These are phyloP conservation scores for Gossypium thurberi DNA, from an alignment of 345 rosid species.

Conservation along the genomic window DNA sequence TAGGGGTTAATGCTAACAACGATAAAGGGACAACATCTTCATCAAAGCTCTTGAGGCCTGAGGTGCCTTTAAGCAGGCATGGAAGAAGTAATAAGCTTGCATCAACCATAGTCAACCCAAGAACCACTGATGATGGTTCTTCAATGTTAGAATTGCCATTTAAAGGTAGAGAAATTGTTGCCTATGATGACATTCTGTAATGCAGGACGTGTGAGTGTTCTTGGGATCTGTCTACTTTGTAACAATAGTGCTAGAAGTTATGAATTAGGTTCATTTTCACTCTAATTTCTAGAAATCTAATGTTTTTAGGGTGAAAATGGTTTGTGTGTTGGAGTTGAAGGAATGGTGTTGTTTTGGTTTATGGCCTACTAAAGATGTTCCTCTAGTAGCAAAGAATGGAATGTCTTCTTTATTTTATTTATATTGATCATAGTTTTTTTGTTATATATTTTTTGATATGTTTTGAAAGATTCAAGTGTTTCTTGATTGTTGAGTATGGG, in stretches of 20 bases:
- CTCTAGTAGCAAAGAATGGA: background rate
- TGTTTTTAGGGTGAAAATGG: background rate
- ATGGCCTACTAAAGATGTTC: background rate
- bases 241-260: background rate
- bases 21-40: constrained; percentile 32
- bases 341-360: background rate
- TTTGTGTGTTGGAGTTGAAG: background rate
- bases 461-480: constrained; percentile 2
- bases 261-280: background rate
- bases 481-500: background rate
- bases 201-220: background rate
- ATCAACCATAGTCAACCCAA: constrained; percentile 61
- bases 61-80: constrained; percentile 31
- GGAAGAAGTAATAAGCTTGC: constrained; percentile 52
- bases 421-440: background rate
- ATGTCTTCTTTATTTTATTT: background rate
- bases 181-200: constrained; percentile 73
- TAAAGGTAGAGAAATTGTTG: constrained; percentile 58
- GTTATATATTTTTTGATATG: background rate
- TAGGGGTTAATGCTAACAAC: constrained; percentile 32
- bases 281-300: background rate
- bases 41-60: constrained; percentile 66
- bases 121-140: constrained; percentile 15
- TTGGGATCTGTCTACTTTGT: constrained; percentile 4
- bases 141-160: constrained; percentile 32